Evolutionary conservation across 306 rosid genomes (phyloP).

Genomic region (Hippophae rhamnoides): DNA sequence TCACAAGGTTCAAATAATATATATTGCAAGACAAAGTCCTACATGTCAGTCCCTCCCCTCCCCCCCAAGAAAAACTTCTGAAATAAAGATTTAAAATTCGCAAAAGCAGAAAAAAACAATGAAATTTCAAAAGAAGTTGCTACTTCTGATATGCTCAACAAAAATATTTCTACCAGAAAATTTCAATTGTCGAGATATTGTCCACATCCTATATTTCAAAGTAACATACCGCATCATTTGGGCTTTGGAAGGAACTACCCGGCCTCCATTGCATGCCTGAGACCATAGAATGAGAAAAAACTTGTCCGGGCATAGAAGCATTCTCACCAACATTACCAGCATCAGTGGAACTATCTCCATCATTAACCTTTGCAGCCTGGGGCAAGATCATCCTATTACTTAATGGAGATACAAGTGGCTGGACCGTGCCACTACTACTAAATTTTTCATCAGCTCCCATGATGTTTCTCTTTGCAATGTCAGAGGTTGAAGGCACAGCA

Average conservation of each 20-base stretch:
- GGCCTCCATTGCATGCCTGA: slow-evolving; percentile 97
- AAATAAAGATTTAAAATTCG: too few relatives aligned
- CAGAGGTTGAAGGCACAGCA: slow-evolving; percentile 55
- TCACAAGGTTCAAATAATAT: too few relatives aligned
- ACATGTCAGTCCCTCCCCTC: too few relatives aligned
- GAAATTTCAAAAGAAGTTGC: too few relatives aligned
- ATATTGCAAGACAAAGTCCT: too few relatives aligned
- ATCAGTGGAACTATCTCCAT: slow-evolving; percentile 58
- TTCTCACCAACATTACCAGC: slow-evolving; percentile 54
- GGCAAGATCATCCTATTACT: slow-evolving; percentile 61
- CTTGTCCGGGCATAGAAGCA: slow-evolving; percentile 56
- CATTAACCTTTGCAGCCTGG: slow-evolving; percentile 57
- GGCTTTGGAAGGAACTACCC: slow-evolving; percentile 79
- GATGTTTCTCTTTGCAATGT: slow-evolving; percentile 63
- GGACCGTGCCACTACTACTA: slow-evolving; percentile 69
- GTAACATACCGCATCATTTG: slow-evolving; percentile 53
- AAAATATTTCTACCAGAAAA: too few relatives aligned
- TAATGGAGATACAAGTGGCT: slow-evolving; percentile 62
- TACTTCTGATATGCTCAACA: too few relatives aligned
- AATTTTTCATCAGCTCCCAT: slow-evolving; percentile 75
- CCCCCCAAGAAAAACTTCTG: too few relatives aligned
- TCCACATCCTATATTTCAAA: not conserved
- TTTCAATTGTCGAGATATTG: not conserved
- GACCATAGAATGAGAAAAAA: slow-evolving; percentile 69
- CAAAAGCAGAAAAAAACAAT: too few relatives aligned